Evolutionary conservation across 768 basidiomycete species (phyloP), one percentile per base, ranked within the genome.

Genomic region (Crassisporium funariophilum): DNA sequence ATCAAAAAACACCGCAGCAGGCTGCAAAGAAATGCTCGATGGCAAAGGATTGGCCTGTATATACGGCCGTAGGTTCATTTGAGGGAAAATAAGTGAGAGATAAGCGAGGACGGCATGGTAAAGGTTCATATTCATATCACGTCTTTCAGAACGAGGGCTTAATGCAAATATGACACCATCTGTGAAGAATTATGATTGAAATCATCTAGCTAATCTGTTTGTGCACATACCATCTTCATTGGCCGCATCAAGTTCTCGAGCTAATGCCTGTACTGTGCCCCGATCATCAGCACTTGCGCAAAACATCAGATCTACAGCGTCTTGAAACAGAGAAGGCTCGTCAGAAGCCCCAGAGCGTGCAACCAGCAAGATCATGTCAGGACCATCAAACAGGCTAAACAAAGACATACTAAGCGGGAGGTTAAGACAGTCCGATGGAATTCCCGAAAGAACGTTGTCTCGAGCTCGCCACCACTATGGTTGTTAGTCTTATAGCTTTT

Each of bases 401-500:
- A n/a, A 45, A 16, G 11, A 39, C 52, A 6, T 22, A 59, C 58
- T 25, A 55, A 29, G 3, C 58, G 19, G 0, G 59, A 46, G 4
- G 36, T 38, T 5, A 49, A 50, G 1, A 57, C 50, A 11, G 54
- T 53, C 4, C 57, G 46, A 21, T 61, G 55, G 39, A 64, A 64
- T 29, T 61, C 64, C 1, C 58, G 50, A 29, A 68, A 58, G 47
- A 66, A 58, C 0, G 60, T 55, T 0, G 50, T 41, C 43, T 70
- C 62, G 0, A 71, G 50, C 36, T 67, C 64, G 1, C 67, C 68
- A 0, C 61, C 56, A 4, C 25, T 49, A 33, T 66, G 68, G 33
- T 70, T 69, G 29, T 60, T 63, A 0, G 66, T 68, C 23, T 62
- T 63, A 52, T 63, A 69, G 4, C 55, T 54, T 53, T 72, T 72